Base-by-base conservation (phyloP, 805 yeast species). In the Yarrowia osloensis region DNA sequence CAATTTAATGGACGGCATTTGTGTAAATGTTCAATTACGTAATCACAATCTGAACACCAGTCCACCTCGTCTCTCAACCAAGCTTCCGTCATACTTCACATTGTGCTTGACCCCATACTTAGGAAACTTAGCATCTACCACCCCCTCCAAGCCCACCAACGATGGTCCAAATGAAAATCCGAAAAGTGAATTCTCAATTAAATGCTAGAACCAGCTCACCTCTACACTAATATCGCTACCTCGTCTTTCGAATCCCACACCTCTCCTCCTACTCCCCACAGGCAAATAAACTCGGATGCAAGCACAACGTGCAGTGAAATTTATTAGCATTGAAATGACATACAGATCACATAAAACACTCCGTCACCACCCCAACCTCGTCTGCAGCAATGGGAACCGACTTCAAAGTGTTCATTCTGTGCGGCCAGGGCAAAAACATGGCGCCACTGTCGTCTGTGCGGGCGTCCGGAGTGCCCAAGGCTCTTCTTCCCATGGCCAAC, bases 401-500 rank as follows among this genome's bases (percentile, higher is more conserved):
- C 78, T 89, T 92, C 75, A 97, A 93, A 74, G 98, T 97, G 0
- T 83, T 94, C 59, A 85, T 94, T 22, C 85, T 91, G 67, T 93
- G 98, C 79, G 98, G 98, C 2, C 86, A 84, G 65, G 98, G 98
- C 15, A 80, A 81, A 21, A 81, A 82, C 55, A 80, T 95, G 71
- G 75, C 85, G 17, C 98, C 98, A 0, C 85, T 94, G 69, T 77
- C 80, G 17, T 79, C 83, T 29, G 81, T 81, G 40, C 80, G 87
- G 61, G 82, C 85, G 17, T 81, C 88, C 2, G 93, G 95, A 19
- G 75, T 84, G 7, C 85, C 96, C 9, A 95, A 95, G 79, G 96
- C 98, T 0, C 79, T 93, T 59, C 77, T 96, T 50, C 98, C 98
- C 1, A 81, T 95, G 39, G 98, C 95, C 8, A 93, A 93, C 76